A percentile compares a stretch with the other conserved stretches of the same genome.
phyloP scores from a whole-genome alignment of 2,329 filamentous ascomycete genomes.

The Ophiocordyceps unilateralis region DNA sequence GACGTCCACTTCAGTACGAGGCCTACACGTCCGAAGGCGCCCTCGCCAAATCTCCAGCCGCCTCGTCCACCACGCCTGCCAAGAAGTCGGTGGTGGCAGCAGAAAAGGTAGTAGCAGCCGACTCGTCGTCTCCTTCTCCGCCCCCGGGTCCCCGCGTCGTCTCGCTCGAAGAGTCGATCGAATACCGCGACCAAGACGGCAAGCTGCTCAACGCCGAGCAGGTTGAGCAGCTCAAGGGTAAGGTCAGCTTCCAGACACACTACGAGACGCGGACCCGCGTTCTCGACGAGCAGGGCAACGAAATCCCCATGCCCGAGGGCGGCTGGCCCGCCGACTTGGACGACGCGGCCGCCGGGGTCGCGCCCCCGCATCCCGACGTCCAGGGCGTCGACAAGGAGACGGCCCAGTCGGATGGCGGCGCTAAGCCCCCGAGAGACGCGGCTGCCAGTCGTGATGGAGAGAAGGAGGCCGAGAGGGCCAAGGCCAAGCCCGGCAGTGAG shows the following conservation, averaged over 20 bases:
- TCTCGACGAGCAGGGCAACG: constrained; percentile 63
- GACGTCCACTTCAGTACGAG: constrained; percentile 23
- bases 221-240: constrained; percentile 70
- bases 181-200: constrained; percentile 68
- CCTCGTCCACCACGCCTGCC: constrained; percentile 13
- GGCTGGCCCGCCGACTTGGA: constrained; percentile 18
- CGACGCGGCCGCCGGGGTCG: constrained; percentile 19
- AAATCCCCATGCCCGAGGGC: constrained; percentile 36
- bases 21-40: constrained; percentile 16
- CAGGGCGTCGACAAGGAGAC: constrained; percentile 45
- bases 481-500: constrained; percentile 47
- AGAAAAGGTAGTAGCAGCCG: not conserved
- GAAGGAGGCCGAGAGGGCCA: constrained; percentile 34
- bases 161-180: constrained; percentile 60
- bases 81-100: not conserved
- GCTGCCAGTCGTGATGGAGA: constrained; percentile 39
- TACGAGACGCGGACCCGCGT: constrained; percentile 90
- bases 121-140: constrained; percentile 33
- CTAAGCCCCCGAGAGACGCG: constrained; percentile 21
- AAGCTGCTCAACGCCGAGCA: constrained; percentile 74
- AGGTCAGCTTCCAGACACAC: constrained; percentile 87
- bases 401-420: constrained; percentile 21
- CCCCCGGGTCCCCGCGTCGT: constrained; percentile 30
- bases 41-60: constrained; percentile 11
- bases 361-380: constrained; percentile 43